Base-by-base conservation (phyloP, 805 yeast genomes). In the Torulaspora quercuum region DNA sequence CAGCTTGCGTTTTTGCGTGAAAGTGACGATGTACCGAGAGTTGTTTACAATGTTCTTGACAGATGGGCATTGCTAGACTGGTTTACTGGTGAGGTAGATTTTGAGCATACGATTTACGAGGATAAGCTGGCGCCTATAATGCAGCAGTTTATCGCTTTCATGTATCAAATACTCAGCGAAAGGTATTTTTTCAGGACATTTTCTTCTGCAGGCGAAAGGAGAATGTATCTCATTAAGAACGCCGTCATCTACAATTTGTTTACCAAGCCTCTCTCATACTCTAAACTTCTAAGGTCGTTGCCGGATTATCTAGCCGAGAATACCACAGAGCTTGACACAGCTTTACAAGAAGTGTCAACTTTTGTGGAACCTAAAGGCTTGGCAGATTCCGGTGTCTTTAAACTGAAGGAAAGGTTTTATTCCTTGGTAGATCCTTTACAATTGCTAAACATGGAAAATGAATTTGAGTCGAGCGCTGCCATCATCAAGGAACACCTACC, bases 131-230 rank as follows among this genome's bases (percentile, higher is more conserved):
- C 71, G 3, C 73, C 76, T 39, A 75, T 90, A 63, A 64, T 87
- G 13, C 97, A 89, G 52, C 95, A 87, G 49, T 80, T 87, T 44
- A 53, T 88, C 30, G 75, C 79, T 20, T 81, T 80, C 43, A 62
- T 88, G 41, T 82, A 87, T 42, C 76, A 77, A 32, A 46, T 87
- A 7, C 55, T 88, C 12, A 76, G 83, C 1, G 95, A 86, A 49
- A 80, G 94, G 42, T 58, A 75, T 3, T 73, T 73, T 33, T 70
- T 86, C 39, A 68, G 67, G 37, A 74, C 73, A 2, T 63, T 66
- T 13, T 53, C 65, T 2, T 38, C 52, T 3, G 27, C 45, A 2
- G 55, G 55, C 5, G 63, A 61, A 5, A 59, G 57, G 27, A 61
- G 63, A 25, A 34, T 48, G 15, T 39, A 48, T 2, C 45, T 56